Evolutionary conservation across 2,329 filamentous ascomycete species (phyloP), one percentile per base, ranked within the genome.

Genomic region (Scedosporium apiospermum): DNA sequence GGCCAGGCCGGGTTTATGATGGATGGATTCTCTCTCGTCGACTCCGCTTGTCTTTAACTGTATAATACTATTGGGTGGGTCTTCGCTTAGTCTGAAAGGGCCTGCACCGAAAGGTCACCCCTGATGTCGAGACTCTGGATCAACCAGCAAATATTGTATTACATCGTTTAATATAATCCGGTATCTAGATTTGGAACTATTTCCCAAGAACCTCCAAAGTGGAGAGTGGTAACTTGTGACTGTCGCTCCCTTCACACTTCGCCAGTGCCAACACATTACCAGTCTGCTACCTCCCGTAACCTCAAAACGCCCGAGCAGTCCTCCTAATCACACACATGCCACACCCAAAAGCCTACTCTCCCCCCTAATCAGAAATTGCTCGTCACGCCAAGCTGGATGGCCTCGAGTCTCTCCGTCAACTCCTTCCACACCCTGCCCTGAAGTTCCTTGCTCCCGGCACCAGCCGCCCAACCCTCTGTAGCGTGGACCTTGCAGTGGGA

Each of bases 391-490:
- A 76, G 74, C 64, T 78, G 72, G 38, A 81, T 72, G 3, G 60
- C 70, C 59, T 81, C 77, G 34, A 82, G 62, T 21, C 77, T 69
- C 10, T 66, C 73, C 64, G 76, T 57, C 66, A 82, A 65, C 70
- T 82, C 78, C 16, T 67, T 71, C 68, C 74, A 82, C 2, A 79
- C 68, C 63, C 69, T 74, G 57, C 68, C 67, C 63, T 75, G 76
- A 61, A 70, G 64, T 60, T 69, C 61, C 44, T 68, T 66, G 0
- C 78, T 79, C 41, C 77, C 71, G 4, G 73, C 68, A 4, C 77
- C 70, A 7, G 5, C 4, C 6, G 66, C 61, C 68, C 74, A 70
- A 5, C 65, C 46, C 9, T 62, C 60, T 4, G 71, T 69, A 58
- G 66, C 65, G 34, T 66, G 64, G 18, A 74, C 63, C 27, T 65